Percentiles rank a stretch among this genome's conserved stretches.
These are phyloP conservation scores for Cladorrhinum samala DNA, from an alignment of 495 filamentous ascomycete species.

Conservation along the genomic window DNA sequence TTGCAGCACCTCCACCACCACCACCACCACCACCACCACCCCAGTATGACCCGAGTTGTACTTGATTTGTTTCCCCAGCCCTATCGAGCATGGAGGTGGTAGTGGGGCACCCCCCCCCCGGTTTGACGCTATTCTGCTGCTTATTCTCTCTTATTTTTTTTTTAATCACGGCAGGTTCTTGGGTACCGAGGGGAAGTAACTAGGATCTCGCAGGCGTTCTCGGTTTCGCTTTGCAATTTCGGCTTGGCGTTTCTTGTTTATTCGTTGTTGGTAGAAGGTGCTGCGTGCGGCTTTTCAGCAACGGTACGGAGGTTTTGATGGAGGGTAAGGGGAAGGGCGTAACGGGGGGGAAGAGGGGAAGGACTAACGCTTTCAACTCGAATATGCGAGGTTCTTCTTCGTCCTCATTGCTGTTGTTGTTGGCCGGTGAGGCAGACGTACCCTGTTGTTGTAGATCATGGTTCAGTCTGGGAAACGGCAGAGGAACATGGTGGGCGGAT, in stretches of 20 bases:
- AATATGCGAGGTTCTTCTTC: constrained; percentile 73
- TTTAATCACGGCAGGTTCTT: constrained; percentile 51
- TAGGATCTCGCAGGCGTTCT: constrained; percentile 72
- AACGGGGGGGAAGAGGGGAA: not conserved
- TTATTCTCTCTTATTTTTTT: too few relatives aligned
- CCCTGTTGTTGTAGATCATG: constrained; percentile 26
- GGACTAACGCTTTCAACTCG: constrained; percentile 69
- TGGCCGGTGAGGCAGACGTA: constrained; percentile 33
- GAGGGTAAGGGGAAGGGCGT: not conserved
- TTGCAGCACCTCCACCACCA: too few relatives aligned
- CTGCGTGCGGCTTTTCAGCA: constrained; percentile 34
- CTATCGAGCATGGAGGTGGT: too few relatives aligned
- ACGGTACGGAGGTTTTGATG: not conserved
- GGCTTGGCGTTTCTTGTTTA: constrained; percentile 69
- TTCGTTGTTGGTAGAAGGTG: constrained; percentile 77
- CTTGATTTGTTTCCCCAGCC: too few relatives aligned
- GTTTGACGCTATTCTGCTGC: too few relatives aligned
- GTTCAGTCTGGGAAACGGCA: not conserved
- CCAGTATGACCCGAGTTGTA: too few relatives aligned
- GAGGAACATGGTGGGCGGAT: not conserved
- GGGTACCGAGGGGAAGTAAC: constrained; percentile 78
- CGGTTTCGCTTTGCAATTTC: constrained; percentile 78
- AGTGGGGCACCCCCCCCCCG: too few relatives aligned
- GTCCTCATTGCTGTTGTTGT: too few relatives aligned
- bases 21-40: too few relatives aligned